These are phyloP conservation scores for Suzukiozyma palmioleophila DNA, from an alignment of 1,139 yeast genomes.

Conservation along the genomic window DNA sequence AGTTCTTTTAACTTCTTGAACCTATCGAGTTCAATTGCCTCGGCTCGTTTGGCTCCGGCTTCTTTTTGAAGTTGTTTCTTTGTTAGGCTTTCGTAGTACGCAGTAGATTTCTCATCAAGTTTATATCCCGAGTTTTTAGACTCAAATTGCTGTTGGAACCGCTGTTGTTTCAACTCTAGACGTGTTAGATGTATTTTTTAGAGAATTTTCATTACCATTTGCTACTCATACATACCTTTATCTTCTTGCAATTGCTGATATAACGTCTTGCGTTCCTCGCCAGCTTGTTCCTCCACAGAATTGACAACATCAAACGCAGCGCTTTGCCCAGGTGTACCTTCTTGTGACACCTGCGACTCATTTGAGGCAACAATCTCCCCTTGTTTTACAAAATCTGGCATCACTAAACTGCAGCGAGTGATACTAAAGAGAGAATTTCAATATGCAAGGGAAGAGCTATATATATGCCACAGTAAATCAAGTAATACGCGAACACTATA, in stretches of 20 bases:
- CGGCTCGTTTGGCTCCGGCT: constrained; percentile 8
- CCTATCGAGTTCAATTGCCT: constrained; percentile 9
- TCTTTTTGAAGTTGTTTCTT: constrained; percentile 15
- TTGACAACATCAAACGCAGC: background rate
- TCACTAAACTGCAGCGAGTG: background rate
- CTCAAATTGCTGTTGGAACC: constrained; percentile 30
- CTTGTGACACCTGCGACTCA: too few species aligned
- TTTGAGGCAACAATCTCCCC: background rate
- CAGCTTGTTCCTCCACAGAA: constrained; percentile 2
- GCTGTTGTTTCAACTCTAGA: constrained; percentile 25
- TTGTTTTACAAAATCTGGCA: constrained; percentile 3
- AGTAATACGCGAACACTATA: too few species aligned
- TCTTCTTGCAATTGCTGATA: constrained; percentile 35
- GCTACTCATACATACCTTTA: constrained; percentile 19
- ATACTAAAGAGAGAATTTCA: too few species aligned
- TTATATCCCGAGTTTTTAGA: constrained; percentile 36
- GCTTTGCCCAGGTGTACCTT: background rate
- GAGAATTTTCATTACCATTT: background rate
- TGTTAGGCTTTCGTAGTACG: constrained; percentile 21
- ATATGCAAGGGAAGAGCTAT: too few species aligned
- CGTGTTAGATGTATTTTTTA: constrained; percentile 3
- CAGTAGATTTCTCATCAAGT: constrained; percentile 26
- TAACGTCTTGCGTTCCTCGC: constrained; percentile 26
- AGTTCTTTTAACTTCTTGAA: constrained; percentile 5
- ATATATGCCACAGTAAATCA: too few species aligned